A percentile compares a stretch with the other conserved stretches of the same genome.
These are phyloP conservation scores for Ramaria sp. DNA, from an alignment of 768 basidiomycete species.

Conservation along the genomic window DNA sequence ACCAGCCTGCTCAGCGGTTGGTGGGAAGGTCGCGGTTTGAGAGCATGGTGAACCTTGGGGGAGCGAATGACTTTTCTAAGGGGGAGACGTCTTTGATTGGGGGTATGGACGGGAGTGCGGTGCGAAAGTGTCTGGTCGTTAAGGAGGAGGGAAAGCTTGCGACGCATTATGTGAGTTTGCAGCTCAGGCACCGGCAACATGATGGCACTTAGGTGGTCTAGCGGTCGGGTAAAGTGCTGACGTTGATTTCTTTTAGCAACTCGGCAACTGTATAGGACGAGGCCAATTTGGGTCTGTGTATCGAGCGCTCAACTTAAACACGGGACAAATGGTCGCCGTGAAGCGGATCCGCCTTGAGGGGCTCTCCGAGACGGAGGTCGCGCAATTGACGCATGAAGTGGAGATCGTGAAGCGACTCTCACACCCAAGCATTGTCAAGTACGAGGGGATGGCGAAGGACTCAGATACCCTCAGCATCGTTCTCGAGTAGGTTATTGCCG, in stretches of 20 bases:
- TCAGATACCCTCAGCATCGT: constrained; percentile 84
- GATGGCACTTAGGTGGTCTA: not conserved
- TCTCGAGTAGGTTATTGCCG: constrained; percentile 62
- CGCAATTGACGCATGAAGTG: constrained; percentile 88
- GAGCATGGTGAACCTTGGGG: constrained; percentile 56
- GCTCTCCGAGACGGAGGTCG: constrained; percentile 82
- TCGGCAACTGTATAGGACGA: constrained; percentile 93
- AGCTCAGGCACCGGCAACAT: not conserved
- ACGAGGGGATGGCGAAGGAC: constrained; percentile 91
- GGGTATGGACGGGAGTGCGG: constrained; percentile 45
- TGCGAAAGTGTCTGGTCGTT: constrained; percentile 62
- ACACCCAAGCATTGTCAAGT: constrained; percentile 95
- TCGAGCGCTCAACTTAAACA: constrained; percentile 85
- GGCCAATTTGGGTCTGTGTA: constrained; percentile 97
- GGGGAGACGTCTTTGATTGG: constrained; percentile 35
- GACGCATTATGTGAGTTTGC: constrained; percentile 62
- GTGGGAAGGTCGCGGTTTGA: constrained; percentile 53
- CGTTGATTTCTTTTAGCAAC: constrained; percentile 50
- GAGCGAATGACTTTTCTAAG: constrained; percentile 54
- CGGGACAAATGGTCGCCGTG: constrained; percentile 98
- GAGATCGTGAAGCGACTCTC: constrained; percentile 82
- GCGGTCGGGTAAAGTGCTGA: not conserved
- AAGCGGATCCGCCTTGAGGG: constrained; percentile 90
- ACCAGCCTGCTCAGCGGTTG: constrained; percentile 46
- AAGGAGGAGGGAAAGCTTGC: constrained; percentile 73